Evolutionary conservation across 192 early-diverging fungal species (phyloP).

Genomic region (Coemansia sp.): DNA sequence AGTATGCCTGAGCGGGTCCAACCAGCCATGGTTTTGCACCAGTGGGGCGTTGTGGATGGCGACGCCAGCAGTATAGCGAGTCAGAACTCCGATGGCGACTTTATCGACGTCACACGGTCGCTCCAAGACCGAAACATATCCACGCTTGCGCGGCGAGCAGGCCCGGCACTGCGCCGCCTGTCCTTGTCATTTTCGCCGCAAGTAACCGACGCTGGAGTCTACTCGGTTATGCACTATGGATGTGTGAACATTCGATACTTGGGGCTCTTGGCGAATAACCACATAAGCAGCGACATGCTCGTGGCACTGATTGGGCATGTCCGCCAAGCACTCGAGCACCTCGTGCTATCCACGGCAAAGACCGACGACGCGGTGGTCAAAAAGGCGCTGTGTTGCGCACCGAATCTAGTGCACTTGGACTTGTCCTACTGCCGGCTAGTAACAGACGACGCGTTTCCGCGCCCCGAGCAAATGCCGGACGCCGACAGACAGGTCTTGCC

Average conservation of each 20-base stretch:
- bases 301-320: constrained; percentile 3
- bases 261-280: constrained; percentile 23
- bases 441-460: constrained; percentile 31
- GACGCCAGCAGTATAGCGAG: neutral
- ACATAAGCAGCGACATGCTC: constrained; percentile 15
- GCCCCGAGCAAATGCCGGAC: neutral
- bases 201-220: constrained; percentile 16
- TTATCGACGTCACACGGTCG: neutral
- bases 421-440: constrained; percentile 24
- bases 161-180: constrained; percentile 28
- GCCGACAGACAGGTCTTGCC: constrained; percentile 12
- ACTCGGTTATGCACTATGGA: constrained; percentile 19
- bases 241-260: constrained; percentile 34
- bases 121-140: constrained; percentile 19
- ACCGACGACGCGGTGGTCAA: constrained; percentile 18
- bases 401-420: constrained; percentile 24
- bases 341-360: constrained; percentile 21
- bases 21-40: neutral
- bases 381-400: constrained; percentile 12
- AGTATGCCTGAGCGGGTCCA: neutral
- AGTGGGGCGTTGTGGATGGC: neutral
- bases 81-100: neutral
- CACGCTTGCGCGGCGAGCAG: constrained; percentile 27
- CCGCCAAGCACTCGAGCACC: constrained; percentile 13
- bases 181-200: constrained; percentile 20